phyloP scores from a whole-genome alignment of 495 filamentous ascomycete genomes.

The Pseudomonodictys pantanalensis region DNA sequence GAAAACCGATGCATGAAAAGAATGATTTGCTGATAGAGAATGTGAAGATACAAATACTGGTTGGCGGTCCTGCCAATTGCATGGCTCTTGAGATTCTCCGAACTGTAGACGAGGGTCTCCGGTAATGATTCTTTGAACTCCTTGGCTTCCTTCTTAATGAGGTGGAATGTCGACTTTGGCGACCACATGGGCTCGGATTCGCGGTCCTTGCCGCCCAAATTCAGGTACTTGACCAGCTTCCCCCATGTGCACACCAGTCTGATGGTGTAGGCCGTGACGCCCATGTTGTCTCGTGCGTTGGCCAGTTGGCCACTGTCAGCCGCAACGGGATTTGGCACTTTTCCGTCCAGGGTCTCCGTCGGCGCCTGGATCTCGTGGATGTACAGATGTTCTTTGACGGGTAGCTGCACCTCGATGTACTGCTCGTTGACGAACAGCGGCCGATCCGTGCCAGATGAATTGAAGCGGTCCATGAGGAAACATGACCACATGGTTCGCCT shows the following conservation, averaged over 20 bases:
- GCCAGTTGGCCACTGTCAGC: conserved; percentile 61
- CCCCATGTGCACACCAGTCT: conserved; percentile 86
- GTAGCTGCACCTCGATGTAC: conserved; percentile 82
- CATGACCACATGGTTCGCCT: conserved; percentile 97
- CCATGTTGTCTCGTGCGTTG: conserved; percentile 82
- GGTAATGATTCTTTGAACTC: conserved; percentile 70
- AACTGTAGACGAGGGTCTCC: conserved; percentile 63
- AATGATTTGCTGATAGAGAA: conserved; percentile 82
- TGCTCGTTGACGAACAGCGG: conserved; percentile 90
- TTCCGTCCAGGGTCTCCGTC: conserved; percentile 79
- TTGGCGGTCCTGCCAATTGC: conserved; percentile 80
- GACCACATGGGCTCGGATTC: conserved; percentile 72
- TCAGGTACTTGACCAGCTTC: conserved; percentile 82
- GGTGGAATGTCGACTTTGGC: conserved; percentile 68
- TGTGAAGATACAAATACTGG: conserved; percentile 92
- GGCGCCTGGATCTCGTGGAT: conserved; percentile 86
- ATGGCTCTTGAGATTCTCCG: conserved; percentile 81
- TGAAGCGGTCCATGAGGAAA: conserved; percentile 96
- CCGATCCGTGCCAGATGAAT: conserved; percentile 90
- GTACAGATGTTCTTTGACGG: conserved; percentile 85
- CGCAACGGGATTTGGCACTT: conserved; percentile 62
- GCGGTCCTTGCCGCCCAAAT: conserved; percentile 81
- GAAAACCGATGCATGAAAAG: conserved; percentile 89
- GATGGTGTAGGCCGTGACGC: conserved; percentile 87
- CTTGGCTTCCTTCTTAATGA: conserved; percentile 67